Percentiles rank a stretch among this genome's conserved stretches.
Conservation (phyloP, 2,329 filamentous ascomycete genomes). For the Fusarium begoniae region DNA sequence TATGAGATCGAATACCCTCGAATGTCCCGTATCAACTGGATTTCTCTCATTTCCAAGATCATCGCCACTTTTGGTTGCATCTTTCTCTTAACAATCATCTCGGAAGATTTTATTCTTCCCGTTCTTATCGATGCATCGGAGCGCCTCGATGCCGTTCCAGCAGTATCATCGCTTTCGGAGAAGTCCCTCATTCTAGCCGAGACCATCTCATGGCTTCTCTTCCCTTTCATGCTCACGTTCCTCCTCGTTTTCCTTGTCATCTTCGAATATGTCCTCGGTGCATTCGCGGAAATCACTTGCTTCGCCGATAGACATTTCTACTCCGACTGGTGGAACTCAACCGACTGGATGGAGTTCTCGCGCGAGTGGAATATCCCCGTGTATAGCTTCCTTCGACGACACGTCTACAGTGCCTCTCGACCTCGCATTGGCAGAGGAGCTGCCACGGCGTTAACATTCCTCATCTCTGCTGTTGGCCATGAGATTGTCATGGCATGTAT, state of each 20-base stretch:
- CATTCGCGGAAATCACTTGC: slow-evolving; percentile 91
- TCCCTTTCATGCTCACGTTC: slow-evolving; percentile 97
- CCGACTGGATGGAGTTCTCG: slow-evolving; percentile 94
- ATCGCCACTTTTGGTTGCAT: slow-evolving; percentile 95
- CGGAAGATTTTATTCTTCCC: slow-evolving; percentile 94
- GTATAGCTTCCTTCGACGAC: slow-evolving; percentile 91
- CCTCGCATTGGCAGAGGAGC: slow-evolving; percentile 78
- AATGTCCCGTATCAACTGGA: slow-evolving; percentile 77
- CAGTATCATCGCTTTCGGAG: slow-evolving; percentile 64
- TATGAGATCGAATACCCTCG: slow-evolving; percentile 98
- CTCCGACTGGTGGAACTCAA: slow-evolving; percentile 78
- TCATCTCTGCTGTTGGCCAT: slow-evolving; percentile 88
- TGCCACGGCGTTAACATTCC: slow-evolving; percentile 89
- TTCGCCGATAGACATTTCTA: slow-evolving; percentile 98
- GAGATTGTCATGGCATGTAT: slow-evolving; percentile 98
- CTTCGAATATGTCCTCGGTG: slow-evolving; percentile 95
- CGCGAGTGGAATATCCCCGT: slow-evolving; percentile 98
- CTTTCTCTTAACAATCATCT: slow-evolving; percentile 89
- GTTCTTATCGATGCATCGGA: slow-evolving; percentile 77
- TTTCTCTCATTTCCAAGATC: slow-evolving; percentile 83
- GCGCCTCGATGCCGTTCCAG: slow-evolving; percentile 57
- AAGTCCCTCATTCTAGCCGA: slow-evolving; percentile 83
- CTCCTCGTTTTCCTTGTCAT: slow-evolving; percentile 97
- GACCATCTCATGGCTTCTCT: slow-evolving; percentile 89
- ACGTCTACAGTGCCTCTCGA: slow-evolving; percentile 88